Conservation (phyloP, 176 grass and related monocot genomes). For the Poa annua region DNA sequence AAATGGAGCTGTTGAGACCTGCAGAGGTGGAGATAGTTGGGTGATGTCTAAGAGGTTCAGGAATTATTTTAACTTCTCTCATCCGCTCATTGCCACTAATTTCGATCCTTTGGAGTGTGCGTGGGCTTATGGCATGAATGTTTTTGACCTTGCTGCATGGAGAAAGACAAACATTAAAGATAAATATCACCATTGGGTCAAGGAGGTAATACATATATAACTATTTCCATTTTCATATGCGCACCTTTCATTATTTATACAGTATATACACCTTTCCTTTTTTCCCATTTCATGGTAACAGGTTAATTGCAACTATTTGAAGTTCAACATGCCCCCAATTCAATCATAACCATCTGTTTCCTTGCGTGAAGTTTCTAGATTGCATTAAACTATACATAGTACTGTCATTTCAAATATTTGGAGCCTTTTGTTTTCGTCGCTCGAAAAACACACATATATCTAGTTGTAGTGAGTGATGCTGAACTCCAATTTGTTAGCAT, state of each 20-base stretch:
- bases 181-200: slow-evolving; percentile 93
- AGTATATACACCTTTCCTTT: not conserved
- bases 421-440: slow-evolving; percentile 19
- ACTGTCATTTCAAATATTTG: not conserved
- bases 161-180: slow-evolving; percentile 91
- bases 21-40: slow-evolving; percentile 82
- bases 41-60: slow-evolving; percentile 96
- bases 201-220: slow-evolving; percentile 62
- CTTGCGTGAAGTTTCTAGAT: not conserved
- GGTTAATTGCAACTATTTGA: not conserved
- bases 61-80: slow-evolving; percentile 98
- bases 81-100: slow-evolving; percentile 76
- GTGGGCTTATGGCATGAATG: slow-evolving; percentile 98
- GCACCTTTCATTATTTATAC: slow-evolving; percentile 5
- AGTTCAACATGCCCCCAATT: not conserved
- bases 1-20: slow-evolving; percentile 97
- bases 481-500: slow-evolving; percentile 4
- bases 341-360: not conserved
- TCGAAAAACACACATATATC: slow-evolving; percentile 33
- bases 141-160: slow-evolving; percentile 89
- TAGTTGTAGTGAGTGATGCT: slow-evolving; percentile 12
- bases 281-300: slow-evolving; percentile 23
- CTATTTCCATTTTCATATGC: not conserved
- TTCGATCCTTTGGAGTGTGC: slow-evolving; percentile 92
- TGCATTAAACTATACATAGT: not conserved